Base-by-base conservation (phyloP, 192 early-diverging fungal species). In the Coemansia sp. region DNA sequence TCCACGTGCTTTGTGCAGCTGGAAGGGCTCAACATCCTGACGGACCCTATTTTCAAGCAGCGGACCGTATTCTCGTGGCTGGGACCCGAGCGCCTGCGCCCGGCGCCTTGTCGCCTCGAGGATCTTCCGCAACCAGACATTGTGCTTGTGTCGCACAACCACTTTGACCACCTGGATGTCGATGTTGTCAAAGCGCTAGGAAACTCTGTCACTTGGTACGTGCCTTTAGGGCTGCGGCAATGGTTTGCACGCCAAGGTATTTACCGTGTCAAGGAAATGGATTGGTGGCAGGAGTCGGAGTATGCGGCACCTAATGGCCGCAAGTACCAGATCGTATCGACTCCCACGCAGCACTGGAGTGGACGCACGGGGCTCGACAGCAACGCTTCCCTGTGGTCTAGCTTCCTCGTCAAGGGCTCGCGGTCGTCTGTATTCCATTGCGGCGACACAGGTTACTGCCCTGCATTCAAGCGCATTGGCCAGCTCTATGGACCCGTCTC, bases 361-460 rank as follows among this genome's bases (percentile, higher is more conserved):
- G 72, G 87, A 7, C 82, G 94, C 40, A 77, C 83, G 10, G 57
- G 88, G 2, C 69, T 72, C 7, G 93, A 96, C 70, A 81, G 87
- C 61, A 89, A 88, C 74, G 71, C 84, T 42, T 90, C 93, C 13
- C 80, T 96, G 63, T 96, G 94, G 94, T 84, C 84, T 3, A 86
- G 86, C 31, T 96, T 91, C 84, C 68, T 79, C 10, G 72, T 93
- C 15, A 61, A 73, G 2, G 66, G 81, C 10, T 48, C 68, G 2
- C 56, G 58, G 13, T 23, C 59, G 5, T 75, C 72, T 0, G 59
- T 79, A 3, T 75, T 75, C 59, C 73, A 75, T 46, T 71, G 72
- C 59, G 85, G 91, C 7, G 93, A 95, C 68, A 95, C 92, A 0
- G 94, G 94, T 7, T 95, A 95, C 68, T 94, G 94, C 67, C 91